Base-by-base conservation (phyloP, 2,329 filamentous ascomycete species). In the Xylariales sp. region DNA sequence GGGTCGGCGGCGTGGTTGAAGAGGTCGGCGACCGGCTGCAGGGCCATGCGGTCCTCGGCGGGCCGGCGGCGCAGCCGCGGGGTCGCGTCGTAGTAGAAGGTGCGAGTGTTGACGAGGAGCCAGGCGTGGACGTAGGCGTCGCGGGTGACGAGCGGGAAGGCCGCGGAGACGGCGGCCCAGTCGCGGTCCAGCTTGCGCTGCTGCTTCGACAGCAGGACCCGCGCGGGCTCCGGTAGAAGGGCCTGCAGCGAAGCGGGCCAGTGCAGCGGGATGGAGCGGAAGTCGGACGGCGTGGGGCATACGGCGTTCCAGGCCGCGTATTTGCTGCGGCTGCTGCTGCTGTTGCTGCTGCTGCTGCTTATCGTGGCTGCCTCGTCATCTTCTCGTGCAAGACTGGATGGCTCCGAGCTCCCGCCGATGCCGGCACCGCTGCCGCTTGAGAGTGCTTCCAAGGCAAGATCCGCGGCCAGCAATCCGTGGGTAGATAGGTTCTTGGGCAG, bases 391-490 rank as follows among this genome's bases (percentile, higher is more conserved):
- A n/a, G n/a, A n/a, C n/a, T n/a, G n/a, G n/a, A n/a, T n/a, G n/a
- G n/a, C n/a, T n/a, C n/a, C n/a, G n/a, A n/a, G n/a, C n/a, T n/a
- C n/a, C n/a, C n/a, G n/a, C n/a, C n/a, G n/a, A n/a, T n/a, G n/a
- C n/a, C n/a, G n/a, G n/a, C n/a, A n/a, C n/a, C n/a, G n/a, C n/a
- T n/a, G n/a, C n/a, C n/a, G n/a, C n/a, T n/a, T n/a, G n/a, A n/a
- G n/a, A n/a, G n/a, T n/a, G n/a, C n/a, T n/a, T 80, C 69, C 20
- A 83, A 66, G 5, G 77, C 72, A 7, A 90, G 65, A 41, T 80
- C 77, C 2, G 81, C 72, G n/a, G 88, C 83, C 6, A 93, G 69
- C 27, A 88, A 73, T 19, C 81, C 83, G 50, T 94, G 88, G 16
- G 85, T 72, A 1, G 79, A 75, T 29, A 74, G 72, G 40, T 70